Evolutionary conservation across 1,284 basidiomycete genomes (phyloP), one percentile per base, ranked within the genome.

Genomic region (Meripilus lineatus): DNA sequence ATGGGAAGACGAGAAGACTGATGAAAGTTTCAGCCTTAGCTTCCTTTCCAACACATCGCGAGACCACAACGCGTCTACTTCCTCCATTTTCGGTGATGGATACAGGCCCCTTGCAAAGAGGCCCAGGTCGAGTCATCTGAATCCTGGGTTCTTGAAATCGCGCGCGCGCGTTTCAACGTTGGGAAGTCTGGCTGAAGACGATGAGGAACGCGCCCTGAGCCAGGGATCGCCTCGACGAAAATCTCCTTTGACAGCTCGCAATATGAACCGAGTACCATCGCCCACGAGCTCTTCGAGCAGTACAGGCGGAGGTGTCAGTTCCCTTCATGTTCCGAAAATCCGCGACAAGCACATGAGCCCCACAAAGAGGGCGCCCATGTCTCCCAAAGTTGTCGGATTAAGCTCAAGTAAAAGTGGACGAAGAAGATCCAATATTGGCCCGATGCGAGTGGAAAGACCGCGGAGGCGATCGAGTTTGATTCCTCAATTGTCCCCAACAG

Each of bases 1-100:
- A 47, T 92, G 89, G 89, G 89, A 91, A 62, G 89, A 90, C 57
- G 89, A 89, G 57, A 81, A 76, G 64, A 85, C 83, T 2, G 85
- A 90, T 13, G 84, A 87, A 38, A 85, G 81, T 56, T 57, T 82
- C 52, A 77, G 69, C 49, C 49, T 76, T 47, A 76, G 69, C 58
- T 65, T 78, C 53, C 57, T 68, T 40, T 65, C 70, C 30, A 38
- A 25, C 3, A 38, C 33, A 5, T 26, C 44, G 10, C 38, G 43
- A 8, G 33, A 38, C 10, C 33, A 38, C 7, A 54, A 63, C 24
- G 64, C 72, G 13, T 59, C 58, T 7, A 47, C 47, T 8, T 33
- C 58, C 50, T 42, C 62, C 60, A 44, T 34, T 59, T 62, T 14
- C 53, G 64, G 11, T 60, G 50, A 36, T 48, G 49, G 33, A 44